Percentiles rank a stretch among this genome's conserved stretches.
phyloP scores from a whole-genome alignment of 768 basidiomycete genomes.

The Scleroderma bovista region DNA sequence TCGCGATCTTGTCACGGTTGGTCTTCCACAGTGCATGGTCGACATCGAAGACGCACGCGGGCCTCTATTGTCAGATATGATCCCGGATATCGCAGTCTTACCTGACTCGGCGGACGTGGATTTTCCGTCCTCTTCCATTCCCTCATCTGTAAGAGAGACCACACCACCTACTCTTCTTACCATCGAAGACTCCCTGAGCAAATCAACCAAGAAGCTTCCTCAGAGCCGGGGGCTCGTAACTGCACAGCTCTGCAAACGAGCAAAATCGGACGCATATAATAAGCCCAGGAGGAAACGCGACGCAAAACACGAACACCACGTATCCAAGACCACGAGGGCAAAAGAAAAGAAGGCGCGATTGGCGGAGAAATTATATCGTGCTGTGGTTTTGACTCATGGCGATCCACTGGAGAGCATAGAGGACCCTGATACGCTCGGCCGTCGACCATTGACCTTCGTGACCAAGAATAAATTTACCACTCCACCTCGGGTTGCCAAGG shows the following conservation, averaged over 20 bases:
- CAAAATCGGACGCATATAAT: conserved; percentile 17
- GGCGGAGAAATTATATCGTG: conserved; percentile 17
- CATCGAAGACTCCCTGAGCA: conserved; percentile 22
- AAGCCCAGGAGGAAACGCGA: conserved; percentile 1
- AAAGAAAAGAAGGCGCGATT: conserved; percentile 4
- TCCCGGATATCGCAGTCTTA: conserved; percentile 17
- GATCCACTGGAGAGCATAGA: conserved; percentile 17
- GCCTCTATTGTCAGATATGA: background rate
- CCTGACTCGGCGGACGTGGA: conserved; percentile 1
- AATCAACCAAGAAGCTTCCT: background rate
- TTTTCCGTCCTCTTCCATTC: conserved; percentile 1
- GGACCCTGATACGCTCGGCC: conserved; percentile 6
- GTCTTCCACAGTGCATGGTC: background rate
- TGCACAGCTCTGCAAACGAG: background rate
- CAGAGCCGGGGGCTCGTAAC: background rate
- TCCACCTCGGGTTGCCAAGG: background rate
- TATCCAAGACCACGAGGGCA: background rate
- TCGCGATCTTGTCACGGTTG: background rate
- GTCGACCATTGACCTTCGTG: conserved; percentile 25
- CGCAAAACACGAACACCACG: background rate
- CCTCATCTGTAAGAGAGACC: background rate
- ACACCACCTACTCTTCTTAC: conserved; percentile 10
- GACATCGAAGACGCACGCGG: background rate
- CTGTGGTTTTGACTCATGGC: conserved; percentile 21
- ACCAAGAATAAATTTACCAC: conserved; percentile 17